A percentile compares a stretch with the other conserved stretches of the same genome.
These are phyloP conservation scores for Zymoseptoria tritici DNA, from an alignment of 2,329 filamentous ascomycete species.

Conservation along the genomic window DNA sequence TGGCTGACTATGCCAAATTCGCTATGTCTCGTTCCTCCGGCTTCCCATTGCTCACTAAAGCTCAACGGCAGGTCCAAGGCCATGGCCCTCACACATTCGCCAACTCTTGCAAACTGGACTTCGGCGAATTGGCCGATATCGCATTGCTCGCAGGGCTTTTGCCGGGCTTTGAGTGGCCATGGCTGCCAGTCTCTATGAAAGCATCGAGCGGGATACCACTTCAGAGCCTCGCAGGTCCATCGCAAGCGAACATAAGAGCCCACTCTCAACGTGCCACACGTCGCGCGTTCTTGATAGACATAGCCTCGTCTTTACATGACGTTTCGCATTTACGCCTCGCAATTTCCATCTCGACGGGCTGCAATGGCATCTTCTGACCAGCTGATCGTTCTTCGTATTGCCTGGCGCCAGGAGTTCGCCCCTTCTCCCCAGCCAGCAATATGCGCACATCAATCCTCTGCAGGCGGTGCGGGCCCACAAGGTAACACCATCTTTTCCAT, in stretches of 20 bases:
- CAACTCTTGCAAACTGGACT: too few relatives aligned
- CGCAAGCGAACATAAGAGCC: too few relatives aligned
- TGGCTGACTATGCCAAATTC: not conserved
- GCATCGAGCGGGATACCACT: too few relatives aligned
- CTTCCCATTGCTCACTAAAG: not conserved
- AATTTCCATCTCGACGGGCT: not conserved
- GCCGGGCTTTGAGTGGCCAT: too few relatives aligned
- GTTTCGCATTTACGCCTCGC: not conserved
- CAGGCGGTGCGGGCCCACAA: slow-evolving; percentile 37
- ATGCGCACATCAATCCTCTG: slow-evolving; percentile 17
- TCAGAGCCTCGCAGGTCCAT: too few relatives aligned
- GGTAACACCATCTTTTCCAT: slow-evolving; percentile 67
- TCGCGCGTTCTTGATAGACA: too few relatives aligned
- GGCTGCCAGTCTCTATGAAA: too few relatives aligned
- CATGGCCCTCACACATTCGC: not conserved
- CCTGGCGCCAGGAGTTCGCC: not conserved
- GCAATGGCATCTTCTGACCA: not conserved
- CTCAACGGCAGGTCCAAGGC: not conserved
- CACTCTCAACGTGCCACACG: too few relatives aligned
- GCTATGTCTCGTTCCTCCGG: not conserved
- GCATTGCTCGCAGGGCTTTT: too few relatives aligned
- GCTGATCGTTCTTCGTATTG: not conserved
- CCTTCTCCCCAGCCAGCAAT: not conserved
- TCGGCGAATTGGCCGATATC: too few relatives aligned
- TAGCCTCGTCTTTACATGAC: not conserved